These are phyloP conservation scores for Allomyces javanicus DNA, from an alignment of 192 early-diverging fungal genomes.

Conservation along the genomic window DNA sequence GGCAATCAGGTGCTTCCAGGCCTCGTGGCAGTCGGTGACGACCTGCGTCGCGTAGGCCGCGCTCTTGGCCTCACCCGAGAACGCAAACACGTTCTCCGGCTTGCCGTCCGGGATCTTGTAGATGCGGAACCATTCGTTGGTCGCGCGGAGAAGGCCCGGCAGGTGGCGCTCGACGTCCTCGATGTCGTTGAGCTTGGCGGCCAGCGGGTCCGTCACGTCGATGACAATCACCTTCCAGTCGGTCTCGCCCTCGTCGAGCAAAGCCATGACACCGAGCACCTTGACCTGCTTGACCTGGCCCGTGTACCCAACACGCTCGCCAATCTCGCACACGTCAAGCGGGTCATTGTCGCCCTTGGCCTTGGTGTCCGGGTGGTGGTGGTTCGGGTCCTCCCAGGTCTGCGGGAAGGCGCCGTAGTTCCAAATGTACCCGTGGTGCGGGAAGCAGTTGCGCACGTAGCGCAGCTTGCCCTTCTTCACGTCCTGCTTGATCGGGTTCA, in stretches of 20 bases:
- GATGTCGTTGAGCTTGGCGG: conserved; percentile 91
- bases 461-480: conserved; percentile 98
- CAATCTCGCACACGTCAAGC: conserved; percentile 94
- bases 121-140: conserved; percentile 99
- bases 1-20: conserved; percentile 69
- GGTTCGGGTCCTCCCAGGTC: conserved; percentile 97
- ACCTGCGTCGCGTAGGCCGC: conserved; percentile 71
- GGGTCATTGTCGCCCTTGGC: conserved; percentile 94
- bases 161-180: conserved; percentile 96
- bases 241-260: conserved; percentile 97
- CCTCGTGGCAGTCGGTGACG: conserved; percentile 79
- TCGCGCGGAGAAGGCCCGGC: conserved; percentile 86
- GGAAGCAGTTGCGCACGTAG: conserved; percentile 96
- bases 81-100: conserved; percentile 98
- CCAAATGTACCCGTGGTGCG: conserved; percentile 99
- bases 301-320: conserved; percentile 70
- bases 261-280: conserved; percentile 92
- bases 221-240: conserved; percentile 99
- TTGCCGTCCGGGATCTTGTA: conserved; percentile 99
- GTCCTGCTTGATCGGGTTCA: conserved; percentile 99
- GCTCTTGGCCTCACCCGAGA: conserved; percentile 72
- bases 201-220: conserved; percentile 93
- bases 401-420: conserved; percentile 99
- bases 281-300: conserved; percentile 99
- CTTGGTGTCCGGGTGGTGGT: conserved; percentile 80